Conservation (phyloP, 1,139 yeast species). For the Komagataea norvegica region DNA sequence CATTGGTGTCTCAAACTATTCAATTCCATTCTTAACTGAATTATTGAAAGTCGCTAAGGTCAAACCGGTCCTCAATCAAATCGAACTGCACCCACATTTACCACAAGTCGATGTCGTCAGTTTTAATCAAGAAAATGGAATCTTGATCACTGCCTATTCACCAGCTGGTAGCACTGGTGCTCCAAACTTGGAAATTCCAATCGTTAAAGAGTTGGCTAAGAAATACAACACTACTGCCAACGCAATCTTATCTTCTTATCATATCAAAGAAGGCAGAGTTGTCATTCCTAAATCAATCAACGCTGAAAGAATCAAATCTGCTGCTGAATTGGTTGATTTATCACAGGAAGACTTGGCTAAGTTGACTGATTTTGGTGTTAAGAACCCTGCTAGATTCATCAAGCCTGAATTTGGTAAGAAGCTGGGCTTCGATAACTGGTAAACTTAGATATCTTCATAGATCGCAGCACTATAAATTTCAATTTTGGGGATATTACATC, state of each 20-base stretch:
- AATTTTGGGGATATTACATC: no score
- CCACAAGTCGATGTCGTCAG: constrained; percentile 46
- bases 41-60: constrained; percentile 40
- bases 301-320: constrained; percentile 29
- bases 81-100: constrained; percentile 55
- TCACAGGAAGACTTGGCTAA: constrained; percentile 39
- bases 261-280: constrained; percentile 45
- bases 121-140: constrained; percentile 38
- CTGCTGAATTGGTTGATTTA: constrained; percentile 35
- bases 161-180: constrained; percentile 55
- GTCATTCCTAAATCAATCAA: constrained; percentile 51
- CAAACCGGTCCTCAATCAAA: constrained; percentile 50
- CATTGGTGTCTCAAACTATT: constrained; percentile 59
- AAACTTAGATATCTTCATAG: no score
- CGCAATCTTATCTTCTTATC: constrained; percentile 49
- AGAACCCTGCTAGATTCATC: constrained; percentile 37
- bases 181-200: constrained; percentile 42
- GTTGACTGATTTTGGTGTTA: constrained; percentile 40
- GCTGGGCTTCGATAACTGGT: constrained; percentile 14
- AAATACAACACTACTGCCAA: constrained; percentile 43
- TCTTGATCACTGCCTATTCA: constrained; percentile 52
- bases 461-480: no score
- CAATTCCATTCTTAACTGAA: constrained; percentile 40
- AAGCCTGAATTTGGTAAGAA: constrained; percentile 24
- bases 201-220: constrained; percentile 38